These are phyloP conservation scores for Abortiporus biennis DNA, from an alignment of 1,284 basidiomycete species.

Conservation along the genomic window DNA sequence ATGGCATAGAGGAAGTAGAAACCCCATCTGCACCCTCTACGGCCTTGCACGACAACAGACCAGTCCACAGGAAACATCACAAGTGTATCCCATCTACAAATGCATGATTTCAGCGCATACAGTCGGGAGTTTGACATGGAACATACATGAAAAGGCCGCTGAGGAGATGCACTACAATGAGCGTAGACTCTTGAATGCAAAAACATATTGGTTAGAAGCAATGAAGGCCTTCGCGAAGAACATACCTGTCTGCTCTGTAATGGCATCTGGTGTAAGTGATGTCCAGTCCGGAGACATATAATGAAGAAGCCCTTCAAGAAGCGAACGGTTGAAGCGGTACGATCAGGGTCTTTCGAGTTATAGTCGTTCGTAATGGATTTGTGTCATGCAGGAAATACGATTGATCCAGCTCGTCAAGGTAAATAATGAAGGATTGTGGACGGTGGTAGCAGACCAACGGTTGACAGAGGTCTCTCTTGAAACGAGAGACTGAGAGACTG, in stretches of 20 bases:
- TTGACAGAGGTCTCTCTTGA: too few species aligned
- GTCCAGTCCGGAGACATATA: neutral
- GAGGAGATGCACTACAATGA: neutral
- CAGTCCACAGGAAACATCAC: neutral
- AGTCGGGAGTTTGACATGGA: neutral
- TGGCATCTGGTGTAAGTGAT: neutral
- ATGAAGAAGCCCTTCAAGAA: neutral
- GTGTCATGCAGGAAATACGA: too few species aligned
- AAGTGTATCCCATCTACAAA: neutral
- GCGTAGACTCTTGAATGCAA: neutral
- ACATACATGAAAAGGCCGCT: neutral
- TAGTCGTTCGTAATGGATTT: too few species aligned
- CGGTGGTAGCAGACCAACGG: too few species aligned
- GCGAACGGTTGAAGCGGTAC: too few species aligned
- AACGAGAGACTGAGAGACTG: too few species aligned
- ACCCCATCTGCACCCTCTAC: neutral
- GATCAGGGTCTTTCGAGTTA: too few species aligned
- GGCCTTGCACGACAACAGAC: neutral
- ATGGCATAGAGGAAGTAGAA: neutral
- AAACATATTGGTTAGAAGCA: neutral
- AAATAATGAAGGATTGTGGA: too few species aligned
- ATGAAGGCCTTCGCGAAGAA: neutral
- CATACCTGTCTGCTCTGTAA: neutral
- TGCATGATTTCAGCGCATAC: neutral
- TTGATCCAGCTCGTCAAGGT: too few species aligned